These are phyloP conservation scores for Tuber magnatum DNA, from an alignment of 495 filamentous ascomycete species.

Conservation along the genomic window DNA sequence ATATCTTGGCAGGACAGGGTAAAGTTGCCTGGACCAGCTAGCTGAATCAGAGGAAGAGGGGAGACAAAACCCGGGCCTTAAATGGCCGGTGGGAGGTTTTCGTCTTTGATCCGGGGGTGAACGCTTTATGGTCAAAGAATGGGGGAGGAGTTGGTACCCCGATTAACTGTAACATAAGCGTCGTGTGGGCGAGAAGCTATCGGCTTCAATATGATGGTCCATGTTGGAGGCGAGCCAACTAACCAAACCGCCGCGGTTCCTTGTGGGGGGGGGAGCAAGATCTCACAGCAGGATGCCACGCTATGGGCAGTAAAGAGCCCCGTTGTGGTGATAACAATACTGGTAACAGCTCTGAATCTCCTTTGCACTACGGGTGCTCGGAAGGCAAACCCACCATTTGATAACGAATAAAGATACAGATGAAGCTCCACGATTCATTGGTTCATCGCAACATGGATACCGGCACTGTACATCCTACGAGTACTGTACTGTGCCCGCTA, in stretches of 20 bases:
- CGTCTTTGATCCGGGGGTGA: not conserved
- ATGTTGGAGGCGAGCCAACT: not conserved
- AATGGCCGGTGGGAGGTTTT: not conserved
- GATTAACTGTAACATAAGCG: not conserved
- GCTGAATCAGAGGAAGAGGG: not conserved
- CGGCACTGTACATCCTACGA: no score
- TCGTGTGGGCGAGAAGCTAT: not conserved
- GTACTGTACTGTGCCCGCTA: not conserved
- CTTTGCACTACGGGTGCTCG: not conserved
- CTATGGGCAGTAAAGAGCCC: not conserved
- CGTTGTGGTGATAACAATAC: no score
- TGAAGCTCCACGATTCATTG: not conserved
- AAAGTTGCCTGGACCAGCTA: not conserved
- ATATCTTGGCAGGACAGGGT: constrained; percentile 1
- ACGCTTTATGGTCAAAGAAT: not conserved
- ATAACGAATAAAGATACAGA: not conserved
- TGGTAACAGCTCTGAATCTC: not conserved
- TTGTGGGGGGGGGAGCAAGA: not conserved
- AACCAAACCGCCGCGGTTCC: no score
- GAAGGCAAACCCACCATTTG: not conserved
- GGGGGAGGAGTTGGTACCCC: not conserved
- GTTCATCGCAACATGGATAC: not conserved
- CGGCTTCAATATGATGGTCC: not conserved
- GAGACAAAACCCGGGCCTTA: not conserved
- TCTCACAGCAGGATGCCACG: not conserved